These are phyloP conservation scores for Nidularia sp. DNA, from an alignment of 768 basidiomycete genomes.

Conservation along the genomic window DNA sequence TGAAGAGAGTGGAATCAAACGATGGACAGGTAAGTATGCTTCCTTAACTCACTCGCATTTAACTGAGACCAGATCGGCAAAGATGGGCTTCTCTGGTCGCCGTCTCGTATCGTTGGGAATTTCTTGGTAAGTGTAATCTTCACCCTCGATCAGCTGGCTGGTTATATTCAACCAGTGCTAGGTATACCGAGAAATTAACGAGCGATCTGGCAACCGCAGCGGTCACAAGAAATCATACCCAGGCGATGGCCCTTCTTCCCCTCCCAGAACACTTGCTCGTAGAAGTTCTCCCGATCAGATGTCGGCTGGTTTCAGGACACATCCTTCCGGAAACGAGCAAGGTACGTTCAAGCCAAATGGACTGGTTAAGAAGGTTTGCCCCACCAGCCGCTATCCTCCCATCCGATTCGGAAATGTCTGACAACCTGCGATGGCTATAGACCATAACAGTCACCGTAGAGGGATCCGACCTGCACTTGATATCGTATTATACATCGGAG, in stretches of 20 bases:
- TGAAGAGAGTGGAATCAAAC: constrained; percentile 83
- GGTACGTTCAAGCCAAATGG: constrained; percentile 69
- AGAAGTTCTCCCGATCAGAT: constrained; percentile 37
- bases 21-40: constrained; percentile 65
- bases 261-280: constrained; percentile 29
- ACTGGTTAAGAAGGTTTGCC: constrained; percentile 73
- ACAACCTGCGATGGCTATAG: constrained; percentile 26
- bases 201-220: constrained; percentile 56
- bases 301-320: constrained; percentile 23
- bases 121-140: constrained; percentile 55
- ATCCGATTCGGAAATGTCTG: too few relatives aligned
- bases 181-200: constrained; percentile 82
- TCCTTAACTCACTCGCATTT: neutral
- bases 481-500: constrained; percentile 80
- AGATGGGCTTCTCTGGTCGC: constrained; percentile 75
- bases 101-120: constrained; percentile 80
- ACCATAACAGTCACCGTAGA: constrained; percentile 84
- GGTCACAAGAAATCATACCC: constrained; percentile 47
- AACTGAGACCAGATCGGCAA: neutral
- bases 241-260: constrained; percentile 43
- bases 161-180: constrained; percentile 15
- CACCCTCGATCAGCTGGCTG: neutral
- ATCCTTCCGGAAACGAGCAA: constrained; percentile 33
- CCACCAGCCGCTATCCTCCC: neutral
- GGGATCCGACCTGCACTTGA: constrained; percentile 75